Evolutionary conservation across 2,329 filamentous ascomycete species (phyloP), one percentile per base, ranked within the genome.

Genomic region (Fusarium chlamydosporum): DNA sequence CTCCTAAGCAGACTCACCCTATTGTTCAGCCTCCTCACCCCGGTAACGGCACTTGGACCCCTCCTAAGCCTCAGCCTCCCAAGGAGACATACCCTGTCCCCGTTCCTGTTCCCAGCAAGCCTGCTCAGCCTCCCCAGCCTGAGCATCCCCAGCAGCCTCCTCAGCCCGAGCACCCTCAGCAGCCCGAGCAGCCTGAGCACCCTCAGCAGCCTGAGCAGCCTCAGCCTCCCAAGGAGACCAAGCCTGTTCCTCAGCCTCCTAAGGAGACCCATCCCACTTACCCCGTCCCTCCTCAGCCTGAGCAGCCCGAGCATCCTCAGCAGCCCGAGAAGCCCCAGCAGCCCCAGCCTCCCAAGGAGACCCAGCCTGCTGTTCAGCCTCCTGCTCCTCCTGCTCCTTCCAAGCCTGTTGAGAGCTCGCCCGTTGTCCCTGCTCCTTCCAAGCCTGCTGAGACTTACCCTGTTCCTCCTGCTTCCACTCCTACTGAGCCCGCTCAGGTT

Each of bases 21-120:
- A 7, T 62, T 6, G 57, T 62, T 6, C 9, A 50, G 47, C 47
- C 63, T 35, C n/a, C 27, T 16, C 50, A 56, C 40, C 62, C 64
- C n/a, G 51, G 53, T 20, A 67, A 67, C 58, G 51, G 45, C 15
- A 67, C 65, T n/a, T 59, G 53, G 34, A 64, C 53, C 18, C 63
- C 65, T 33, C 59, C 57, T 11, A 45, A 67, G 63, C 56, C 56
- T 62, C 60, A 63, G 15, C 58, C 61, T 52, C 61, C 61, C 9
- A 65, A 61, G 56, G 53, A 50, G 43, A 45, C 53, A n/a, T 23
- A 61, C 38, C 53, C 58, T 11, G 53, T 42, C 20, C 35, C 46
- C 34, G 43, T 38, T 8, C 53, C 53, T 6, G 53, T 47, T 23
- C 53, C 53, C 16, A 50, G 47, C 47, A 50, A 50, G 33, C 47